Evolutionary conservation across 257 asterid genomes (phyloP).

Genomic region (Salvia miltiorrhiza): DNA sequence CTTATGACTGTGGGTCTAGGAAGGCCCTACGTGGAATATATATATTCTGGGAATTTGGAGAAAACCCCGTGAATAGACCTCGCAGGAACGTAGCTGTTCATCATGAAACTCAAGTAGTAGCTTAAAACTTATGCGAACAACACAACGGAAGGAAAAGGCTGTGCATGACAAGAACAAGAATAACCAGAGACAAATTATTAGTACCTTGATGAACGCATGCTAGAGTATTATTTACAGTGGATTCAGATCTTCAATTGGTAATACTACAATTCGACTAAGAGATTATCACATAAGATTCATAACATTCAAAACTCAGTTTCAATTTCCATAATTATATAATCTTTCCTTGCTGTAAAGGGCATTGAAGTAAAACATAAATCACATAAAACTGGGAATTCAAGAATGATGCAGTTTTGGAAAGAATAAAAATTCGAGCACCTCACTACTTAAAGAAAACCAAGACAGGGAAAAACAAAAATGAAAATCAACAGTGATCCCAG

Average conservation of each 20-base stretch:
- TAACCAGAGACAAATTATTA: background rate
- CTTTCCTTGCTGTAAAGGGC: background rate
- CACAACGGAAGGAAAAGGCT: background rate
- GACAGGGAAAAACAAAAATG: background rate
- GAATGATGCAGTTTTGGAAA: background rate
- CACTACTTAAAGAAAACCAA: constrained; percentile 9
- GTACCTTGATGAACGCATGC: background rate
- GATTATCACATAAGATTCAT: background rate
- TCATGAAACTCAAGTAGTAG: background rate
- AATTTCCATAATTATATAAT: background rate
- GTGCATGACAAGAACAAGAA: background rate
- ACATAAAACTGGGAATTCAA: background rate
- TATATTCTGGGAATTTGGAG: background rate
- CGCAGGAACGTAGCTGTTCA: background rate
- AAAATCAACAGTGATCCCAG: constrained; percentile 13
- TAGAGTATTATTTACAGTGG: background rate
- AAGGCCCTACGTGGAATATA: background rate
- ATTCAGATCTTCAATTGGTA: background rate
- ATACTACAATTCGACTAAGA: background rate
- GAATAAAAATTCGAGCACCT: background rate
- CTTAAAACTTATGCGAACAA: background rate
- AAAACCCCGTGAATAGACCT: background rate
- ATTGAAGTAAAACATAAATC: background rate
- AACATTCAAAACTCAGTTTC: background rate
- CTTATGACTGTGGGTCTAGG: background rate